These are phyloP conservation scores for Pseudognaphalium luteoalbum DNA, from an alignment of 129 eudicot genomes.

Conservation along the genomic window DNA sequence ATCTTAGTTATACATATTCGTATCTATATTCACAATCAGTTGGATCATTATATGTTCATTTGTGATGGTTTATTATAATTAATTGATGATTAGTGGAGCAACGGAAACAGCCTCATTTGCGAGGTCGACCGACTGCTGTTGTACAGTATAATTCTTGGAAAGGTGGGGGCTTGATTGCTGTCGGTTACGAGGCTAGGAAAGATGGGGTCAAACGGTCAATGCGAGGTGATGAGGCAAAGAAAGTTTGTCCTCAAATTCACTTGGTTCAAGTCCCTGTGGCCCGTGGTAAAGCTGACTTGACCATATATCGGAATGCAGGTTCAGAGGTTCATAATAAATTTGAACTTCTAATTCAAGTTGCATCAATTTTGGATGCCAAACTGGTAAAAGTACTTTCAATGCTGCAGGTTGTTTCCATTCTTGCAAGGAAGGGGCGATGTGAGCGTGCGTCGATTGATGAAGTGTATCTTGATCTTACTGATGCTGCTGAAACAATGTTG, in stretches of 20 bases:
- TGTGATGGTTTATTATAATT: conserved; percentile 1
- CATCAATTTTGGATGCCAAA: background rate
- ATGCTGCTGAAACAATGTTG: conserved; percentile 82
- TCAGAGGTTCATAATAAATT: conserved; percentile 69
- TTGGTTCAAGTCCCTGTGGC: conserved; percentile 90
- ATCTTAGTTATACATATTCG: too few species aligned
- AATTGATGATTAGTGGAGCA: conserved; percentile 66
- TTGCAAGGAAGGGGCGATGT: conserved; percentile 82
- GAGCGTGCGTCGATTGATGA: conserved; percentile 99
- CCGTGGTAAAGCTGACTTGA: conserved; percentile 96
- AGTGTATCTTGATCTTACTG: conserved; percentile 93
- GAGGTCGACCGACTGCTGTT: conserved; percentile 93
- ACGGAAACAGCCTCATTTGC: conserved; percentile 67
- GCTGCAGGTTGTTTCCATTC: conserved; percentile 86
- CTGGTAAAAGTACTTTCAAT: conserved; percentile 2
- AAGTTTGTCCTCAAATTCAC: conserved; percentile 83
- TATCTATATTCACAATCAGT: background rate
- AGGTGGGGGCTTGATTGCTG: conserved; percentile 97
- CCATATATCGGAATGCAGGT: conserved; percentile 84
- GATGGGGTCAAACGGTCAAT: conserved; percentile 96
- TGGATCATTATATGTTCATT: background rate
- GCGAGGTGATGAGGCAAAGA: conserved; percentile 95
- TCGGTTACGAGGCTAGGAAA: conserved; percentile 86
- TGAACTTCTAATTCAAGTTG: background rate
- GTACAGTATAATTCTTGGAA: conserved; percentile 95